phyloP scores from a whole-genome alignment of 129 eudicot genomes.

The Centrapalus pauciflorus region DNA sequence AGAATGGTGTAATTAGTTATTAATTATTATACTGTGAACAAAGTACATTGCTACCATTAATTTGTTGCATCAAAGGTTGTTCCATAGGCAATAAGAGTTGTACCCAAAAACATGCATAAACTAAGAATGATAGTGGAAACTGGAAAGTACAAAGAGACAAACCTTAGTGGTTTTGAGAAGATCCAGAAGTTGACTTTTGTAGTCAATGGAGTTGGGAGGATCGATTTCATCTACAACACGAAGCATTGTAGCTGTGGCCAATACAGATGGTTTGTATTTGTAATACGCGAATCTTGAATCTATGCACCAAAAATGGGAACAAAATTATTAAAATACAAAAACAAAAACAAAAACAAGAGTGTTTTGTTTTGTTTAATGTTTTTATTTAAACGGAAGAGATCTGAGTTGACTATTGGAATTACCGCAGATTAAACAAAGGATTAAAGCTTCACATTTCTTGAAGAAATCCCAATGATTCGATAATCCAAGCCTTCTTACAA shows the following conservation, averaged over 20 bases:
- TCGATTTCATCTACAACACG: constrained; percentile 58
- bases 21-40: constrained; percentile 20
- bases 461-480: constrained; percentile 57
- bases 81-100: constrained; percentile 20
- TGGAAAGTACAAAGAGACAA: constrained; percentile 26
- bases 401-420: constrained; percentile 14
- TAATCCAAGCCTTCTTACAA: constrained; percentile 83
- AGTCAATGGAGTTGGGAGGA: constrained; percentile 46
- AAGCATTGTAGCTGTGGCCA: constrained; percentile 85
- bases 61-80: constrained; percentile 12
- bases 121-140: neutral
- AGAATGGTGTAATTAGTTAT: constrained; percentile 10
- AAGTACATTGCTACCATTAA: constrained; percentile 26
- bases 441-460: constrained; percentile 55
- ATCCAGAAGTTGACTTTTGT: constrained; percentile 67
- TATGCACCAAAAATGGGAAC: constrained; percentile 26
- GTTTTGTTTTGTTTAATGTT: neutral
- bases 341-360: neutral
- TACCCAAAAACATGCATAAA: constrained; percentile 4
- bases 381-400: constrained; percentile 13
- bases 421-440: constrained; percentile 59
- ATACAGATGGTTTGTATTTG: constrained; percentile 54
- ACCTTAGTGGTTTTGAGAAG: constrained; percentile 70
- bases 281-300: constrained; percentile 60
- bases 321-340: neutral